These are phyloP conservation scores for Tetratostichococcus sp. DNA, from an alignment of 139 green algal genomes.

Conservation along the genomic window DNA sequence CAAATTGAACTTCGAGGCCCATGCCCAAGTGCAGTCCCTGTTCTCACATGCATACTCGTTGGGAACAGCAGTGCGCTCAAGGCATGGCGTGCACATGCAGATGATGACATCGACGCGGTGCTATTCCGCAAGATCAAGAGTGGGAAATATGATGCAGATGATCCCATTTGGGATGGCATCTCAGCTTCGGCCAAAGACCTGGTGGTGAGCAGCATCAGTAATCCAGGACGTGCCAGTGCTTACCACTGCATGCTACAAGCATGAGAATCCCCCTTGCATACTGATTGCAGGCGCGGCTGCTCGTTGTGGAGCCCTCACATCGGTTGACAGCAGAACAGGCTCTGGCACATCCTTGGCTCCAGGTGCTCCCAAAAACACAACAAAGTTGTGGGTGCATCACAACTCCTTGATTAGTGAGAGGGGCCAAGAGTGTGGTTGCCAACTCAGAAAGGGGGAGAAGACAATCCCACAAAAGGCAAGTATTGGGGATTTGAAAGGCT, in stretches of 20 bases:
- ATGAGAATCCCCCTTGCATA: neutral
- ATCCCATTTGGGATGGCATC: slow-evolving; percentile 74
- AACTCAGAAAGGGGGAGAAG: too few relatives aligned
- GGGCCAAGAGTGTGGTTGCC: too few relatives aligned
- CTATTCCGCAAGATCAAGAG: slow-evolving; percentile 80
- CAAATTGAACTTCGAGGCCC: too few relatives aligned
- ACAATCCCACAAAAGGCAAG: too few relatives aligned
- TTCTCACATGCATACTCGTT: too few relatives aligned
- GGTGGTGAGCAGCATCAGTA: slow-evolving; percentile 25
- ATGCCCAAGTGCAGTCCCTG: too few relatives aligned
- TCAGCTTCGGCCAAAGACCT: slow-evolving; percentile 64
- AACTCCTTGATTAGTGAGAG: too few relatives aligned
- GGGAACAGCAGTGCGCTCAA: too few relatives aligned
- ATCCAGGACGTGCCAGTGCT: neutral
- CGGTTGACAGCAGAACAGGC: slow-evolving; percentile 69
- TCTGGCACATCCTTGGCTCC: slow-evolving; percentile 68
- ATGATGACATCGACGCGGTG: slow-evolving; percentile 73
- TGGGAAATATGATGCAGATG: slow-evolving; percentile 70
- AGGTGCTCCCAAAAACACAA: too few relatives aligned
- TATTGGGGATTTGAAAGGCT: too few relatives aligned
- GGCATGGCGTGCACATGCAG: slow-evolving; percentile 20
- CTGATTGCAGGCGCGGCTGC: slow-evolving; percentile 6
- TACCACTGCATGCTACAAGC: too few relatives aligned
- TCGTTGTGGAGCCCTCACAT: slow-evolving; percentile 46
- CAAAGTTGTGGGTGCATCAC: too few relatives aligned